Conservation (phyloP, 1,284 basidiomycete genomes). For the Wallemia hederae region DNA sequence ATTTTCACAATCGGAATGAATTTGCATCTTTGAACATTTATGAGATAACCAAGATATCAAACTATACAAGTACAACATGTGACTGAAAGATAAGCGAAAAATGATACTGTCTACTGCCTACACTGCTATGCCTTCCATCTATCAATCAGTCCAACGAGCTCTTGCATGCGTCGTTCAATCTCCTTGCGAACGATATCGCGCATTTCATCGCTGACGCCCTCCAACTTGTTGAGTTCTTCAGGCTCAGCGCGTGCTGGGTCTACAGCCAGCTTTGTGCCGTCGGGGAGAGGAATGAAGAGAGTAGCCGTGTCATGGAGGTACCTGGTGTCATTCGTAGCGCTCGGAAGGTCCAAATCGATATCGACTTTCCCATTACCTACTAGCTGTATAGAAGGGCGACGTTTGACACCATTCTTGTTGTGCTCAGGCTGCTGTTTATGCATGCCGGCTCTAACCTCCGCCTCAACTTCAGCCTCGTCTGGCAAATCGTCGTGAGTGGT, state of each 20-base stretch:
- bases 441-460: background rate
- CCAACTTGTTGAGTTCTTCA: background rate
- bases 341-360: background rate
- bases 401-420: background rate
- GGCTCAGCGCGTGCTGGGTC: background rate
- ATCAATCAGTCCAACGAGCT: background rate
- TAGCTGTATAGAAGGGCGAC: background rate
- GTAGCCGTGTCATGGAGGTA: background rate
- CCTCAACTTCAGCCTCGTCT: background rate
- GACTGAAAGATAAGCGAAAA: background rate
- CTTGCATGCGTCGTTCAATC: background rate
- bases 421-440: background rate
- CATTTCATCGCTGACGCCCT: background rate
- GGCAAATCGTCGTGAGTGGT: background rate
- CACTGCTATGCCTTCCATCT: background rate
- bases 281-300: background rate
- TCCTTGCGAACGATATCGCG: background rate
- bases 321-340: background rate
- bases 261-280: background rate
- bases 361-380: background rate
- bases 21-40: background rate
- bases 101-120: no score
- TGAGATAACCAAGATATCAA: no score
- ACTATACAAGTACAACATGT: no score
- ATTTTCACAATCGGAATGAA: background rate